These are phyloP conservation scores for Chamaenerion angustifolium DNA, from an alignment of 345 rosid species.

Conservation along the genomic window DNA sequence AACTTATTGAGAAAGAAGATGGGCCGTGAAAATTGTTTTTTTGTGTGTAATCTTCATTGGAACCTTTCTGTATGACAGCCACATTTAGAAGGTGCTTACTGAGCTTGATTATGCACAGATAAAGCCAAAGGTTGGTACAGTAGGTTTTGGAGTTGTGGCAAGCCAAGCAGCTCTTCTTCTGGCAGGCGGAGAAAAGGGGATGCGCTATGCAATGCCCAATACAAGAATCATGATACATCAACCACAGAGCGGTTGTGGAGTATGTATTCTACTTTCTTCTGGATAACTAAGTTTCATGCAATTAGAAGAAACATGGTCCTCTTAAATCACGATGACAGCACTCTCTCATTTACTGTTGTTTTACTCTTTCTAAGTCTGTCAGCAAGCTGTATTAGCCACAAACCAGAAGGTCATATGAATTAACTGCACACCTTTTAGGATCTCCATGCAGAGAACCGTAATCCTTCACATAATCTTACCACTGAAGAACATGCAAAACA, in stretches of 20 bases:
- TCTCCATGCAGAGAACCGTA: too few species aligned
- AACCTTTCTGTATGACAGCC: too few species aligned
- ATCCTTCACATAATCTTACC: too few species aligned
- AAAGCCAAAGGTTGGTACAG: constrained; percentile 90
- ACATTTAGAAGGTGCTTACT: not conserved
- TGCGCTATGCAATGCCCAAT: constrained; percentile 95
- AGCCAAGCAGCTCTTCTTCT: constrained; percentile 91
- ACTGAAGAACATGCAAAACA: too few species aligned
- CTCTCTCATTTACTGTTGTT: not conserved
- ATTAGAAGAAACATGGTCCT: constrained; percentile 5
- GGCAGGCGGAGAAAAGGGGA: constrained; percentile 94
- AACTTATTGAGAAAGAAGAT: too few species aligned
- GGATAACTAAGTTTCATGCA: not conserved
- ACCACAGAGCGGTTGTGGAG: constrained; percentile 88
- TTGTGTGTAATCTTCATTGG: too few species aligned
- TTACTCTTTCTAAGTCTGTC: not conserved
- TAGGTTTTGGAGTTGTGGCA: constrained; percentile 91
- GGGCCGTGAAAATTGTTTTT: too few species aligned
- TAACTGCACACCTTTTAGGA: too few species aligned
- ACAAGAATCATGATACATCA: constrained; percentile 91
- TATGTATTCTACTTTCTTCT: constrained; percentile 18
- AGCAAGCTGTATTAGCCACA: too few species aligned
- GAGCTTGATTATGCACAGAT: constrained; percentile 27
- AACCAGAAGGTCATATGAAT: too few species aligned
- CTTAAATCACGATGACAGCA: not conserved